Evolutionary conservation across 345 rosid species (phyloP).

Genomic region (Eucalyptus marginata): DNA sequence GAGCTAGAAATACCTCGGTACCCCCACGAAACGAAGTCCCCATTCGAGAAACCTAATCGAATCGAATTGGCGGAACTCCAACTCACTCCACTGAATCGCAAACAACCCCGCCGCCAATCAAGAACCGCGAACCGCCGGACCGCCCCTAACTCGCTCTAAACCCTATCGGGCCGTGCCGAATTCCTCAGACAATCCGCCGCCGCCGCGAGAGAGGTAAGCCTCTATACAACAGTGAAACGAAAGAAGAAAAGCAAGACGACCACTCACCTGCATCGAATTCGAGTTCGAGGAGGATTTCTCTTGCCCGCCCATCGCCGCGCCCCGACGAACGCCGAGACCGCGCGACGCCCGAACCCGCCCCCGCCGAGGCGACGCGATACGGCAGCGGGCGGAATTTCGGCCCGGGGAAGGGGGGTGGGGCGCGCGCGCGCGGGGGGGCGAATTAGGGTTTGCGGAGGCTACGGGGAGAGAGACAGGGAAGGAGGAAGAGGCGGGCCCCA

Average conservation of each 20-base stretch:
- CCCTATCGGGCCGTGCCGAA: neutral
- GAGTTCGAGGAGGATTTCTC: slow-evolving; percentile 69
- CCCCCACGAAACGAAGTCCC: neutral
- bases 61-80: neutral
- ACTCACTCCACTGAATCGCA: neutral
- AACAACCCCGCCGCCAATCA: neutral
- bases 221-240: slow-evolving; percentile 2
- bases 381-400: neutral
- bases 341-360: neutral
- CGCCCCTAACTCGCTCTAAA: neutral
- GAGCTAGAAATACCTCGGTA: too few relatives aligned
- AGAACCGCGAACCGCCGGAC: neutral
- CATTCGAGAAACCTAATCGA: neutral
- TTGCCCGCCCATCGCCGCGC: slow-evolving; percentile 65
- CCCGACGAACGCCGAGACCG: neutral
- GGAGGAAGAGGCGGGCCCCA: neutral
- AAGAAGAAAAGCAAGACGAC: neutral
- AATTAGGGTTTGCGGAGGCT: neutral
- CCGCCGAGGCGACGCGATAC: neutral
- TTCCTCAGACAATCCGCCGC: neutral
- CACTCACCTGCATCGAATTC: slow-evolving; percentile 82
- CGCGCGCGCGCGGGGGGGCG: neutral
- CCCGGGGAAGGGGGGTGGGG: neutral
- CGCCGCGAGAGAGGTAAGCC: neutral
- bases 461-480: neutral